phyloP scores from a whole-genome alignment of 2,329 filamentous ascomycete species.

The Fusarium torulosum region DNA sequence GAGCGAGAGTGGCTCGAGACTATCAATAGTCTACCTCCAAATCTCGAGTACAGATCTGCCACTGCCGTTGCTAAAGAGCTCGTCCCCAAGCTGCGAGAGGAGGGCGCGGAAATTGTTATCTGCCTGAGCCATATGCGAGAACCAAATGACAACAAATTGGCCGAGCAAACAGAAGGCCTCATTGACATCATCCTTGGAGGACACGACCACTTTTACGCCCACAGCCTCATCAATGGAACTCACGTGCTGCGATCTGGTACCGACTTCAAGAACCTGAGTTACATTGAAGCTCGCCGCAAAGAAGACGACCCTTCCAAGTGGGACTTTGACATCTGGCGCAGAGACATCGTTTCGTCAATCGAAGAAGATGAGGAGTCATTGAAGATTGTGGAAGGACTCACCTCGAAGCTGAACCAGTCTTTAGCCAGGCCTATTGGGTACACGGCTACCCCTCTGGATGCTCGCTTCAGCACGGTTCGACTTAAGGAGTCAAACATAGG shows the following conservation, averaged over 20 bases:
- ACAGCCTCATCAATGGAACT: slow-evolving; percentile 80
- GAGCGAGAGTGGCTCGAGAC: slow-evolving; percentile 92
- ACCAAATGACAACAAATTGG: slow-evolving; percentile 89
- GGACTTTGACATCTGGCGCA: slow-evolving; percentile 82
- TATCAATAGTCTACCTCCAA: slow-evolving; percentile 85
- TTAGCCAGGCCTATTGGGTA: slow-evolving; percentile 87
- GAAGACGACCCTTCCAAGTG: slow-evolving; percentile 64
- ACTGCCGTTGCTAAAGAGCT: slow-evolving; percentile 80
- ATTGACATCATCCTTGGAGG: slow-evolving; percentile 90
- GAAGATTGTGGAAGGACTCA: slow-evolving; percentile 75
- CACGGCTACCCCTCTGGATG: slow-evolving; percentile 84
- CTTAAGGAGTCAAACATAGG: slow-evolving; percentile 84
- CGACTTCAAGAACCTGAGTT: slow-evolving; percentile 93
- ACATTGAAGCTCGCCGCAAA: slow-evolving; percentile 80
- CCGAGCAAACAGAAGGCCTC: slow-evolving; percentile 76
- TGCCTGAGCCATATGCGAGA: slow-evolving; percentile 88
- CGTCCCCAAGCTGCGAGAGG: slow-evolving; percentile 76
- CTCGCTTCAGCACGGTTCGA: slow-evolving; percentile 86
- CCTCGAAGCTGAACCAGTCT: slow-evolving; percentile 78
- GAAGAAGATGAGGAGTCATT: slow-evolving; percentile 71
- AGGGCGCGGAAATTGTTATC: slow-evolving; percentile 86
- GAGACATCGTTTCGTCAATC: slow-evolving; percentile 79
- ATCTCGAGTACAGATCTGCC: slow-evolving; percentile 85
- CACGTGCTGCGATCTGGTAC: slow-evolving; percentile 89
- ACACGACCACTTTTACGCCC: slow-evolving; percentile 90